A percentile compares a stretch with the other conserved stretches of the same genome.
Conservation (phyloP, 2,329 filamentous ascomycete genomes). For the Zalaria obscura region DNA sequence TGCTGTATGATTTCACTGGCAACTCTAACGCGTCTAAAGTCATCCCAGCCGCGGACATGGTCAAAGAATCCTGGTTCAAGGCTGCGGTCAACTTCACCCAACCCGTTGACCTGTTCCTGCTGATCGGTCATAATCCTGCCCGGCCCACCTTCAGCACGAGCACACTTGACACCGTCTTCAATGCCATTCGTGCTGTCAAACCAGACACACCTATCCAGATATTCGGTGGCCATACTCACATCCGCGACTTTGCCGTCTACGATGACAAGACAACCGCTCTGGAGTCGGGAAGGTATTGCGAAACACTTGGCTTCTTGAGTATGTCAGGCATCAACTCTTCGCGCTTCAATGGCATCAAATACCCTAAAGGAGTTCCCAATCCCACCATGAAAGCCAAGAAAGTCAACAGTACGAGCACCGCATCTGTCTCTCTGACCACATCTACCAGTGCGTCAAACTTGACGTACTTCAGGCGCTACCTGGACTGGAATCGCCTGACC, state of each 20-base stretch:
- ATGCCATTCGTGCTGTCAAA: constrained; percentile 44
- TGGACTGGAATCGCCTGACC: constrained; percentile 53
- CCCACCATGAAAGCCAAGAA: constrained; percentile 24
- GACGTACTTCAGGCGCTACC: constrained; percentile 4
- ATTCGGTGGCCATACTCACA: constrained; percentile 51
- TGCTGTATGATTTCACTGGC: constrained; percentile 36
- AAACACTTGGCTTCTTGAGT: constrained; percentile 54
- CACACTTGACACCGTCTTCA: constrained; percentile 36
- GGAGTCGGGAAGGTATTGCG: constrained; percentile 50
- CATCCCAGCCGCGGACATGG: constrained; percentile 37
- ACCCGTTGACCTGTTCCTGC: constrained; percentile 48
- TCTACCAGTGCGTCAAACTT: constrained; percentile 3
- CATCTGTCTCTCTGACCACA: constrained; percentile 10
- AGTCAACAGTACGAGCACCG: constrained; percentile 22
- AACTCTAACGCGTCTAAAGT: constrained; percentile 49
- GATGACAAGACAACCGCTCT: constrained; percentile 47
- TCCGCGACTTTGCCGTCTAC: constrained; percentile 50
- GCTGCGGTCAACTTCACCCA: constrained; percentile 39
- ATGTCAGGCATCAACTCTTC: constrained; percentile 42
- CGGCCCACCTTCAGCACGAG: constrained; percentile 28
- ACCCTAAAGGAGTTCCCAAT: constrained; percentile 27
- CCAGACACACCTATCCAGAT: constrained; percentile 48
- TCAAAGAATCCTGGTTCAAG: constrained; percentile 45
- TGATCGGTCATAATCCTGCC: constrained; percentile 50
- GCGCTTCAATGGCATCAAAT: constrained; percentile 29